phyloP scores from a whole-genome alignment of 306 rosid species.

The Fragaria nilgerrensis region DNA sequence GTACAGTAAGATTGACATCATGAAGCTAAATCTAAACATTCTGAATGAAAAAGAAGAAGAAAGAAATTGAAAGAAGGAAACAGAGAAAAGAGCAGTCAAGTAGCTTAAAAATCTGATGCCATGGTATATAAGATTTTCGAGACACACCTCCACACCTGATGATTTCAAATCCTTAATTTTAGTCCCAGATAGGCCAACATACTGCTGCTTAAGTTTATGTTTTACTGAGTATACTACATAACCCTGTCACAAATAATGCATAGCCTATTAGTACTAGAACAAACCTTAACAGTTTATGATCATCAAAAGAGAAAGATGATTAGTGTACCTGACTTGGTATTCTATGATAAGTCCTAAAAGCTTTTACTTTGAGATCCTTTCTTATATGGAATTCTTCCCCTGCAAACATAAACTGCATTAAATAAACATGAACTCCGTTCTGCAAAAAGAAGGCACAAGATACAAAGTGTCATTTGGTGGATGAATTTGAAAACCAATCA shows the following conservation, averaged over 20 bases:
- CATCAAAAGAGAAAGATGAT: constrained; percentile 8
- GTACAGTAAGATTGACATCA: not conserved
- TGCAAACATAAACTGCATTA: constrained; percentile 31
- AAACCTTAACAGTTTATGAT: constrained; percentile 3
- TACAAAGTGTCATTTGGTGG: constrained; percentile 6
- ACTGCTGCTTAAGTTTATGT: constrained; percentile 76
- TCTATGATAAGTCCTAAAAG: constrained; percentile 81
- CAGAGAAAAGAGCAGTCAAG: not conserved
- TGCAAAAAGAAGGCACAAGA: constrained; percentile 13
- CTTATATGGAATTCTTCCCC: constrained; percentile 77
- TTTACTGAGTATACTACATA: constrained; percentile 65
- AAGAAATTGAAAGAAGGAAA: not conserved
- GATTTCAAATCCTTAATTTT: constrained; percentile 71
- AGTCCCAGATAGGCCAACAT: constrained; percentile 53
- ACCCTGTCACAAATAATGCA: constrained; percentile 60
- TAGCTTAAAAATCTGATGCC: not conserved
- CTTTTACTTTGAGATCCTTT: constrained; percentile 76
- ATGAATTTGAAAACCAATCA: constrained; percentile 23
- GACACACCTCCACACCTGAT: constrained; percentile 85
- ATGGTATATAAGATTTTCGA: constrained; percentile 12
- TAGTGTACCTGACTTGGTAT: constrained; percentile 81
- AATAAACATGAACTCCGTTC: not conserved
- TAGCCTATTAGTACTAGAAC: not conserved
- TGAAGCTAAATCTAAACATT: not conserved
- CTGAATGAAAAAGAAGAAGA: not conserved